Conservation (phyloP, 2,329 filamentous ascomycete genomes). For the Achaetomium macrosporum region DNA sequence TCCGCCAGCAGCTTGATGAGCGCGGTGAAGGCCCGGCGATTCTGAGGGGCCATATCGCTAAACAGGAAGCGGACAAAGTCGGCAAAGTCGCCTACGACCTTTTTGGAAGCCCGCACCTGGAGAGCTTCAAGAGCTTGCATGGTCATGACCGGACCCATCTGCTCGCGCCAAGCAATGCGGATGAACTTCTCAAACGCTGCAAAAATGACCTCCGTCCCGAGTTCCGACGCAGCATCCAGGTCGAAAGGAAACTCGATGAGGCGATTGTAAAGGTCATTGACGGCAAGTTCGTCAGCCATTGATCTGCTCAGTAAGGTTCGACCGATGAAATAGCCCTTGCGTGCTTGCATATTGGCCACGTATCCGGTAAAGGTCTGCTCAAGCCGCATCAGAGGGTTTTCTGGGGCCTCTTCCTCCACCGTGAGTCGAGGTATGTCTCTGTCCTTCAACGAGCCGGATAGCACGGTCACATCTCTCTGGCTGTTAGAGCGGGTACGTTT, state of each 20-base stretch:
- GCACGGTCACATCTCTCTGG: slow-evolving; percentile 42
- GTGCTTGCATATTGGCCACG: slow-evolving; percentile 71
- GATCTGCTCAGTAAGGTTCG: slow-evolving; percentile 65
- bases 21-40: slow-evolving; percentile 70
- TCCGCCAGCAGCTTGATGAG: slow-evolving; percentile 83
- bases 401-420: slow-evolving; percentile 47
- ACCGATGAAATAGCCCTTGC: slow-evolving; percentile 82
- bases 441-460: slow-evolving; percentile 50
- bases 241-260: slow-evolving; percentile 79
- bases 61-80: slow-evolving; percentile 62
- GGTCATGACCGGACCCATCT: slow-evolving; percentile 80
- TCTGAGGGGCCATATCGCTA: slow-evolving; percentile 61
- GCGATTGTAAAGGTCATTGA: slow-evolving; percentile 87
- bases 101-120: slow-evolving; percentile 60
- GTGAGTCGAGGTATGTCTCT: slow-evolving; percentile 39
- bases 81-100: slow-evolving; percentile 66
- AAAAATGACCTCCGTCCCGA: slow-evolving; percentile 78
- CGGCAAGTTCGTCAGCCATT: slow-evolving; percentile 67
- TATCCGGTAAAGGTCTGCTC: slow-evolving; percentile 85
- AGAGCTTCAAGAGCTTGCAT: slow-evolving; percentile 64
- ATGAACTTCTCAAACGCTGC: slow-evolving; percentile 92
- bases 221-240: slow-evolving; percentile 67
- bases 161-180: slow-evolving; percentile 78
- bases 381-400: slow-evolving; percentile 64
- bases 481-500: slow-evolving; percentile 42